phyloP scores from a whole-genome alignment of 164 flowering plant species.

The Nymphaea thermarum region DNA sequence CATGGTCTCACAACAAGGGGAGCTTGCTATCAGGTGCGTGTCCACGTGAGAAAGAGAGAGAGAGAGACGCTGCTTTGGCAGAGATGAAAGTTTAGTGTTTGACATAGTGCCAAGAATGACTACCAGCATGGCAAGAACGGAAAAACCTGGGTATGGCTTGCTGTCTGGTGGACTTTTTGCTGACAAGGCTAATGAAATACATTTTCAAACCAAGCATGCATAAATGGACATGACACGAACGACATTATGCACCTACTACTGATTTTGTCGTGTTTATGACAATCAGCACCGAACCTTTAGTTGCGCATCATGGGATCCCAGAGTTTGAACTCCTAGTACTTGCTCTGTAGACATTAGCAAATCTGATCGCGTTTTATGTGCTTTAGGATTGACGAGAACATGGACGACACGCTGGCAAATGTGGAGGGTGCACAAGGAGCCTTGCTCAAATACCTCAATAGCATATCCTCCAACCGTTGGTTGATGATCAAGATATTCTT shows the following conservation, averaged over 20 bases:
- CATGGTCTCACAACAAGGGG: conserved; percentile 98
- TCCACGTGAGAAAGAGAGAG: conserved; percentile 1
- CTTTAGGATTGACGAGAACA: conserved; percentile 87
- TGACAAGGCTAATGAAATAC: background rate
- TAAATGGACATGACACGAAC: background rate
- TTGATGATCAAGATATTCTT: conserved; percentile 94
- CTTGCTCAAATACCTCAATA: conserved; percentile 60
- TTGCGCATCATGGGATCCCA: background rate
- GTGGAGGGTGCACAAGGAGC: conserved; percentile 91
- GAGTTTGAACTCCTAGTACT: background rate
- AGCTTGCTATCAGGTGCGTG: conserved; percentile 78
- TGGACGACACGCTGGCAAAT: conserved; percentile 81
- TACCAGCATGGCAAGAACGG: background rate
- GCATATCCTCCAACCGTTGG: conserved; percentile 90
- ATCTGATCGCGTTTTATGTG: background rate
- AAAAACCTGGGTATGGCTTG: background rate
- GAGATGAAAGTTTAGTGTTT: background rate
- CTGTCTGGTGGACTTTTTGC: too few species aligned
- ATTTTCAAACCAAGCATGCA: background rate
- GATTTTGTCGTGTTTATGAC: too few species aligned
- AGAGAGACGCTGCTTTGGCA: background rate
- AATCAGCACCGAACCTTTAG: background rate
- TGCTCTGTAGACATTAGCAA: background rate
- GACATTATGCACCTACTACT: background rate
- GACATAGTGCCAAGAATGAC: background rate